Conservation (phyloP, 306 rosid species). For the Prunus kanzakura region DNA sequence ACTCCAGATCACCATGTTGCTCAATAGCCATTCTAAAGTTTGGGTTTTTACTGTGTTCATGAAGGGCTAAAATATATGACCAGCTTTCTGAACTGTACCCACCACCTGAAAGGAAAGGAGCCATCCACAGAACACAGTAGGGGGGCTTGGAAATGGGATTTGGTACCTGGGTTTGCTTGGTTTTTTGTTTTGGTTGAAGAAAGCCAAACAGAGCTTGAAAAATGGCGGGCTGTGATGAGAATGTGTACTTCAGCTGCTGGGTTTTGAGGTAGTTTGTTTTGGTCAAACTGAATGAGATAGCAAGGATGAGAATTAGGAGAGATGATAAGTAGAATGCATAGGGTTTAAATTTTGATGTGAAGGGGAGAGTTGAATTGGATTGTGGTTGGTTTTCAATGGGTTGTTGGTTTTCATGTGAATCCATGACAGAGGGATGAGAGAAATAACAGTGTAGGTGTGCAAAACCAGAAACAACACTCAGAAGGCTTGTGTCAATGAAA, state of each 20-base stretch:
- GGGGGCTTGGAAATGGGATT: conserved; percentile 26
- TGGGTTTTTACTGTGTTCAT: conserved; percentile 32
- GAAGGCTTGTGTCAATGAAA: no score
- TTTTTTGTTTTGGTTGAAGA: conserved; percentile 26
- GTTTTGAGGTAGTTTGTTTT: conserved; percentile 37
- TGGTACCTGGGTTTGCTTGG: conserved; percentile 6
- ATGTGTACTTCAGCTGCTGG: conserved; percentile 36
- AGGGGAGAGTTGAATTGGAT: conserved; percentile 27
- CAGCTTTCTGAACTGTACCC: conserved; percentile 88
- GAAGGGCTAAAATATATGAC: conserved; percentile 72
- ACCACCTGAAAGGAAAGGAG: conserved; percentile 86
- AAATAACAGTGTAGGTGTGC: background rate
- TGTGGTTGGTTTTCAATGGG: conserved; percentile 19
- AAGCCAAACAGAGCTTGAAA: conserved; percentile 29
- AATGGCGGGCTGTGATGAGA: conserved; percentile 25
- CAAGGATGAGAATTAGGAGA: conserved; percentile 45
- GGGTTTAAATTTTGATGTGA: conserved; percentile 28
- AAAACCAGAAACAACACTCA: no score
- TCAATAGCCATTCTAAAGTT: conserved; percentile 55
- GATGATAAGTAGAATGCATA: conserved; percentile 31
- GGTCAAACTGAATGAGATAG: conserved; percentile 48
- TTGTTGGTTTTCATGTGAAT: conserved; percentile 24
- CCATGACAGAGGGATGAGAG: conserved; percentile 36
- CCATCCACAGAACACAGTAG: conserved; percentile 76
- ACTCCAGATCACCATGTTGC: conserved; percentile 73